Base-by-base conservation (phyloP, 1,139 yeast genomes). In the Diutina pseudorugosa region DNA sequence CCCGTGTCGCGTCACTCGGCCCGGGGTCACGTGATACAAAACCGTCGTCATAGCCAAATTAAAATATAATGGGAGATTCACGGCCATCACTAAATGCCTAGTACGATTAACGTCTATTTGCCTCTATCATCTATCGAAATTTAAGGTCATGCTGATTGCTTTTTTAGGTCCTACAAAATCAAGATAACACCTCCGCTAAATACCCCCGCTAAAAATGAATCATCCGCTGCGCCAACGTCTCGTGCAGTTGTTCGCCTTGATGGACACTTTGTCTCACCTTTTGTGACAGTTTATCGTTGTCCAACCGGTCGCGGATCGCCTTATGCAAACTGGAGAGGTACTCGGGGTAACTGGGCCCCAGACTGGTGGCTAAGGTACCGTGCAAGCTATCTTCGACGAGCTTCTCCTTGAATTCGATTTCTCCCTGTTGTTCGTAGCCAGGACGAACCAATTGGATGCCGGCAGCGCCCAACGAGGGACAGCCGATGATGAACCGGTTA, bases 361-460 rank as follows among this genome's bases (percentile, higher is more conserved):
- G 23, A 1, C 83, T 75, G 54, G 82, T 64, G 51, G 62, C 65
- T 16, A 67, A 55, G 4, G 64, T 59, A 3, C 70, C 61, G 30
- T 66, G 65, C 20, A 70, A 59, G 12, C 65, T 75, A 62, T 93
- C 98, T 61, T 93, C 98, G 27, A 84, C 79, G 62, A 93, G 69
- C 52, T 78, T 62, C 50, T 82, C 82, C 52, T 75, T 70, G 59
- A 86, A 80, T 53, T 76, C 81, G 43, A 27, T 18, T 18, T 67
- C 64, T 58, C 82, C 85, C 1, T 80, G 69, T 0, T 82, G 82
- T 62, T 87, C 95, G 30, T 77, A 65, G 5, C 82, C 80, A 58
- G 82, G 83, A 53, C 95, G 72, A 9, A 86, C 80, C 9, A 89
- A 65, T 57, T 80, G 82, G 47, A 88, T 66, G 0, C 80, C 76